Percentiles rank a stretch among this genome's conserved stretches.
Evolutionary conservation across 495 filamentous ascomycete species (phyloP).

Genomic region (Aspergillus baeticus): DNA sequence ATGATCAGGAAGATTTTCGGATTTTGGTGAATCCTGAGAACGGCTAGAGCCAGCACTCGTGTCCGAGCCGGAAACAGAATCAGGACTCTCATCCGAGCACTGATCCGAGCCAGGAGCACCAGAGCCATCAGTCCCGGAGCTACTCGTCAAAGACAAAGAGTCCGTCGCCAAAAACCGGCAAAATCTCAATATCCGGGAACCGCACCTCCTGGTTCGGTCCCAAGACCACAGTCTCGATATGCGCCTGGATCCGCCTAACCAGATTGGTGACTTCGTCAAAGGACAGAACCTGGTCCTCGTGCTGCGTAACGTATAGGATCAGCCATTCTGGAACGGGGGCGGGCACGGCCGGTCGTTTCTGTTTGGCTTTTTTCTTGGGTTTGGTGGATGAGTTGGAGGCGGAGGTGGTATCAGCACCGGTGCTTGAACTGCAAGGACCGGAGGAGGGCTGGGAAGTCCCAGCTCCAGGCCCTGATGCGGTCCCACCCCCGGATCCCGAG

Average conservation of each 20-base stretch:
- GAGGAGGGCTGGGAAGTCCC: neutral
- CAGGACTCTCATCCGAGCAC: no score
- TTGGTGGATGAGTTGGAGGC: neutral
- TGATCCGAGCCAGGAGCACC: no score
- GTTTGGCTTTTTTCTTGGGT: neutral
- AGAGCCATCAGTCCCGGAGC: neutral
- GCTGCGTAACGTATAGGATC: slow-evolving; percentile 28
- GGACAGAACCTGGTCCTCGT: slow-evolving; percentile 26
- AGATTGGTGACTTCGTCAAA: slow-evolving; percentile 32
- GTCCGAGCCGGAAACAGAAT: neutral
- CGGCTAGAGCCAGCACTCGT: no score
- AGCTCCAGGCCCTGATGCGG: no score
- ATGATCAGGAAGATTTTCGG: no score
- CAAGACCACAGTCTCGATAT: slow-evolving; percentile 11
- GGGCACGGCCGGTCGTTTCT: slow-evolving; percentile 17
- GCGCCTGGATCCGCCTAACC: slow-evolving; percentile 12
- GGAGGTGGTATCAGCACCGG: no score
- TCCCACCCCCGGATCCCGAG: no score
- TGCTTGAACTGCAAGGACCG: neutral
- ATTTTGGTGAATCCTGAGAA: no score
- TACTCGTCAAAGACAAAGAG: neutral
- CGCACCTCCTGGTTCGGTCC: slow-evolving; percentile 8
- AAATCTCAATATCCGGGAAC: slow-evolving; percentile 68
- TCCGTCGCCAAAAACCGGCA: slow-evolving; percentile 52
- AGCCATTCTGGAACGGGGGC: slow-evolving; percentile 39